phyloP scores from a whole-genome alignment of 2,329 filamentous ascomycete species.

The Ophiostoma tasmaniense region DNA sequence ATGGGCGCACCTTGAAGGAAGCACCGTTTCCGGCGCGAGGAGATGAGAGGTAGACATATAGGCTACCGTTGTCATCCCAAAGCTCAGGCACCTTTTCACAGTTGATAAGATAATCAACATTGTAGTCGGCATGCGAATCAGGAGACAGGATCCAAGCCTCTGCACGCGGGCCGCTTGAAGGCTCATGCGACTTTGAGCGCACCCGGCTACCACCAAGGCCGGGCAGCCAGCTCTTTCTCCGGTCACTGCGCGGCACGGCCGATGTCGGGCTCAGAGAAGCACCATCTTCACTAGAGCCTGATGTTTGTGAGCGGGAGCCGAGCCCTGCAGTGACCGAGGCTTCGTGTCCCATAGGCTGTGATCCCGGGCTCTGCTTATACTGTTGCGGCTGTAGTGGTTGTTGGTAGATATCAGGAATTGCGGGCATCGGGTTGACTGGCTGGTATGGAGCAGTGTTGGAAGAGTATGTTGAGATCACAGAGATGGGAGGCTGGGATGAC shows the following conservation, averaged over 20 bases:
- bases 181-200: slow-evolving; percentile 41
- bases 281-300: slow-evolving; percentile 28
- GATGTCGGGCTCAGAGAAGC: slow-evolving; percentile 36
- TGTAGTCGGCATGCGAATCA: slow-evolving; percentile 47
- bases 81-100: slow-evolving; percentile 58
- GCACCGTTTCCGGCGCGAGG: slow-evolving; percentile 42
- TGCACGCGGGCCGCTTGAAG: slow-evolving; percentile 14
- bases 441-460: slow-evolving; percentile 19
- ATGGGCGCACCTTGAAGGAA: slow-evolving; percentile 52
- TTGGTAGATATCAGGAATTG: not conserved
- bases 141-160: slow-evolving; percentile 47
- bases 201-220: slow-evolving; percentile 36
- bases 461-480: slow-evolving; percentile 13
- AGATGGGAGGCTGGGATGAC: slow-evolving; percentile 21
- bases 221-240: slow-evolving; percentile 48
- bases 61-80: slow-evolving; percentile 53
- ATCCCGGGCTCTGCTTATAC: slow-evolving; percentile 16
- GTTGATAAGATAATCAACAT: slow-evolving; percentile 41
- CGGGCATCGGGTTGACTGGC: not conserved
- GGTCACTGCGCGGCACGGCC: slow-evolving; percentile 29
- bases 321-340: not conserved
- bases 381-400: slow-evolving; percentile 17
- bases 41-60: slow-evolving; percentile 50
- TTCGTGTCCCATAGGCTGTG: not conserved
- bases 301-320: slow-evolving; percentile 28